phyloP scores from a whole-genome alignment of 2,329 filamentous ascomycete genomes.

The Fusarium fracticaudum region DNA sequence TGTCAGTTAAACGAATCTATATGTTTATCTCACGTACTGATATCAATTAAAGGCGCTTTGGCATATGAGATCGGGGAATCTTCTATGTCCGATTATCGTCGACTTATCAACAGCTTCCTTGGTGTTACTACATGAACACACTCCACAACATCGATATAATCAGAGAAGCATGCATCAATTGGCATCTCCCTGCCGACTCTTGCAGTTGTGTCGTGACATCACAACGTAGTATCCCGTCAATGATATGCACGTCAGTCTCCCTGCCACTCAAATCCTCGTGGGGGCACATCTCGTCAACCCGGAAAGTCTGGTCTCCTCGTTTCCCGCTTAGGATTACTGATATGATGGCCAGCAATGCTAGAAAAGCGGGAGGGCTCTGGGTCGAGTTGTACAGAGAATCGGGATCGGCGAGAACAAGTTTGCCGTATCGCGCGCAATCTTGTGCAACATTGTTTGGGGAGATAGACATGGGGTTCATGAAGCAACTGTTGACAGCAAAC shows the following conservation, averaged over 20 bases:
- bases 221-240: constrained; percentile 84
- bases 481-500: constrained; percentile 63
- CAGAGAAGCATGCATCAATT: constrained; percentile 75
- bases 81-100: constrained; percentile 69
- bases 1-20: neutral
- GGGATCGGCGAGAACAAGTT: constrained; percentile 72
- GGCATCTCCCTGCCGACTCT: constrained; percentile 85
- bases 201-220: constrained; percentile 81
- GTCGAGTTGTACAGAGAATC: constrained; percentile 72
- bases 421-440: constrained; percentile 71
- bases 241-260: constrained; percentile 80
- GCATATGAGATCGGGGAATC: neutral
- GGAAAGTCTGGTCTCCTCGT: neutral
- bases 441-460: constrained; percentile 74
- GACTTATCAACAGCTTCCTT: constrained; percentile 66
- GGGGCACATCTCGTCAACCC: constrained; percentile 52
- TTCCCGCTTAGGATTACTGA: neutral
- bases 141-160: constrained; percentile 57
- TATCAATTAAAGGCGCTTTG: neutral
- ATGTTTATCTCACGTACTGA: neutral
- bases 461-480: constrained; percentile 67
- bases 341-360: neutral
- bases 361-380: neutral
- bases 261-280: constrained; percentile 65
- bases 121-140: constrained; percentile 55